Percentiles rank a stretch among this genome's conserved stretches.
These are phyloP conservation scores for Pythium oligandrum DNA, from an alignment of 352 stramenopile genomes.

Conservation along the genomic window DNA sequence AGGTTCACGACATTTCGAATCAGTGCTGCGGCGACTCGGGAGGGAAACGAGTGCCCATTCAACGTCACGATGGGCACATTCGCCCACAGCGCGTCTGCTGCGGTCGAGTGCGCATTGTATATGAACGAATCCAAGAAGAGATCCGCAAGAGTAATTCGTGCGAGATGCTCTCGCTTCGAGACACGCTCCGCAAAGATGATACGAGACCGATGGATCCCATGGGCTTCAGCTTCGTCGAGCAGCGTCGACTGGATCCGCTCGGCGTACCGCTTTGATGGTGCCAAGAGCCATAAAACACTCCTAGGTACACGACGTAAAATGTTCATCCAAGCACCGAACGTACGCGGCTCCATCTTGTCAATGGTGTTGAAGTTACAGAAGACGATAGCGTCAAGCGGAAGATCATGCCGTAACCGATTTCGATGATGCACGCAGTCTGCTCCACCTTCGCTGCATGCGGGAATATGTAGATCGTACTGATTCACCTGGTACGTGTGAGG, in stretches of 20 bases:
- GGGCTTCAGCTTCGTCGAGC: slow-evolving; percentile 42
- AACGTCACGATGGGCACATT: slow-evolving; percentile 89
- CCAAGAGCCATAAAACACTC: slow-evolving; percentile 87
- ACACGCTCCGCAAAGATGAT: slow-evolving; percentile 69
- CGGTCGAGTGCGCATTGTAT: slow-evolving; percentile 96
- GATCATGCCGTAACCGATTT: slow-evolving; percentile 18
- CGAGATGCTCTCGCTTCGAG: slow-evolving; percentile 73
- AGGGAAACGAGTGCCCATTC: slow-evolving; percentile 67
- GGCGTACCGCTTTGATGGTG: slow-evolving; percentile 19
- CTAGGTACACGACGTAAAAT: slow-evolving; percentile 80
- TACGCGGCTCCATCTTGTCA: slow-evolving; percentile 91
- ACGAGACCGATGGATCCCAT: slow-evolving; percentile 53
- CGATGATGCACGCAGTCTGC: slow-evolving; percentile 5
- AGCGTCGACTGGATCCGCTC: slow-evolving; percentile 35
- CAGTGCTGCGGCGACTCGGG: slow-evolving; percentile 62
- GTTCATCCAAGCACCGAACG: slow-evolving; percentile 87
- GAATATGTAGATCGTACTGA: slow-evolving; percentile 47
- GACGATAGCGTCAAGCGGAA: slow-evolving; percentile 32
- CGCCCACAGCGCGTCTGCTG: slow-evolving; percentile 85
- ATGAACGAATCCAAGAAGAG: slow-evolving; percentile 94
- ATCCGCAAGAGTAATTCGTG: slow-evolving; percentile 74
- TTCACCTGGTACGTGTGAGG: slow-evolving; percentile 91
- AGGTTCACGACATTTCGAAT: slow-evolving; percentile 31
- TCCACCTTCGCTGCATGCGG: slow-evolving; percentile 17
- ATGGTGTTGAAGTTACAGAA: slow-evolving; percentile 94